A percentile compares a stretch with the other conserved stretches of the same genome.
Conservation (phyloP, 202 grass and related monocot genomes). For the Elaeis oleifera region DNA sequence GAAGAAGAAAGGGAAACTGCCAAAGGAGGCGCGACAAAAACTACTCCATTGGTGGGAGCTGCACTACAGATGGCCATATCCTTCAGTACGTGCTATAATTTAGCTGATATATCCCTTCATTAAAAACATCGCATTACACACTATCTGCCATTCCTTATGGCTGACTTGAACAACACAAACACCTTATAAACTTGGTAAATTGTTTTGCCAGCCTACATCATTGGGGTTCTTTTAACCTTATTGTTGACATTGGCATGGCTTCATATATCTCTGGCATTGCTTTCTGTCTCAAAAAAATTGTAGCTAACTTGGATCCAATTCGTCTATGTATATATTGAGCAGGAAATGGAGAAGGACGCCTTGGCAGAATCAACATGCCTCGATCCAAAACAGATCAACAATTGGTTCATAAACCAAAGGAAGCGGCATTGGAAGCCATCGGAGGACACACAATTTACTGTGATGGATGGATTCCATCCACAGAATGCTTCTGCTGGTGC, state of each 20-base stretch:
- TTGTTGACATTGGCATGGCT: too few species aligned
- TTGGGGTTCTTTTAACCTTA: too few species aligned
- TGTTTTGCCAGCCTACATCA: too few species aligned
- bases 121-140: too few species aligned
- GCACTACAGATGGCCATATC: slow-evolving; percentile 97
- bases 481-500: slow-evolving; percentile 19
- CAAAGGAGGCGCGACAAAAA: slow-evolving; percentile 80
- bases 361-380: slow-evolving; percentile 67
- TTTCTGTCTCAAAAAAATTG: background rate
- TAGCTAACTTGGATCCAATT: too few species aligned
- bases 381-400: slow-evolving; percentile 86
- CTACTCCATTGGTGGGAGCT: slow-evolving; percentile 86
- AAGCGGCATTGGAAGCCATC: slow-evolving; percentile 93
- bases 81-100: slow-evolving; percentile 45
- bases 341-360: slow-evolving; percentile 71
- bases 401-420: slow-evolving; percentile 97
- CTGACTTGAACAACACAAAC: too few species aligned
- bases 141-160: too few species aligned
- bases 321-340: background rate
- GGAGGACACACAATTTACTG: slow-evolving; percentile 53
- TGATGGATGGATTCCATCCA: slow-evolving; percentile 49
- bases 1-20: slow-evolving; percentile 87
- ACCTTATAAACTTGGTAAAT: too few species aligned
- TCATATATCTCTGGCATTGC: too few species aligned
- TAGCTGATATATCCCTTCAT: too few species aligned